phyloP scores from a whole-genome alignment of 805 yeast genomes.

The Crinitomyces ghanaensis region DNA sequence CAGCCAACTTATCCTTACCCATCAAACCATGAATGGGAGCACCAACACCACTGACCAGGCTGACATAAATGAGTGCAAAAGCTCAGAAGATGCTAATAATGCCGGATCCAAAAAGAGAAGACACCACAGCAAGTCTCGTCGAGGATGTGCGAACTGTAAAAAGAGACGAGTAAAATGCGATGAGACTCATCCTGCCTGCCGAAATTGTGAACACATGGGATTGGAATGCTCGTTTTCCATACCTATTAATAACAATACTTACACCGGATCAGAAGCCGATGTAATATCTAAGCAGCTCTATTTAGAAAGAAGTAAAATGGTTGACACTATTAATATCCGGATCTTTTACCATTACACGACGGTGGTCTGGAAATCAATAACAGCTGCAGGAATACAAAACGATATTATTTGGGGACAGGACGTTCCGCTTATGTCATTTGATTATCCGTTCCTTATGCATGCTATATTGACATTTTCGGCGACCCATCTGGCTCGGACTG shows the following conservation, averaged over 20 bases:
- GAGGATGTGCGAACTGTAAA: constrained; percentile 86
- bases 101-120: constrained; percentile 44
- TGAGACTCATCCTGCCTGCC: constrained; percentile 69
- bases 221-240: constrained; percentile 42
- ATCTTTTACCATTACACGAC: constrained; percentile 82
- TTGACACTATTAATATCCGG: constrained; percentile 69
- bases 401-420: constrained; percentile 78
- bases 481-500: constrained; percentile 71
- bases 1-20: no score
- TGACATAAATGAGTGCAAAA: no score
- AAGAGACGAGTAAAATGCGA: constrained; percentile 88
- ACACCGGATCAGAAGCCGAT: no score
- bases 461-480: constrained; percentile 85
- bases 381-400: constrained; percentile 83
- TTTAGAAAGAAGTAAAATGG: no score
- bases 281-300: no score
- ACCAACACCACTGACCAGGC: no score
- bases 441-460: constrained; percentile 86
- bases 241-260: no score
- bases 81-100: no score
- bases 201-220: constrained; percentile 69
- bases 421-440: constrained; percentile 79
- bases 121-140: constrained; percentile 79
- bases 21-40: no score
- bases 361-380: constrained; percentile 74